A percentile compares a stretch with the other conserved stretches of the same genome.
These are phyloP conservation scores for Effrenium voratum DNA, from an alignment of 73 alveolate genomes.

Conservation along the genomic window DNA sequence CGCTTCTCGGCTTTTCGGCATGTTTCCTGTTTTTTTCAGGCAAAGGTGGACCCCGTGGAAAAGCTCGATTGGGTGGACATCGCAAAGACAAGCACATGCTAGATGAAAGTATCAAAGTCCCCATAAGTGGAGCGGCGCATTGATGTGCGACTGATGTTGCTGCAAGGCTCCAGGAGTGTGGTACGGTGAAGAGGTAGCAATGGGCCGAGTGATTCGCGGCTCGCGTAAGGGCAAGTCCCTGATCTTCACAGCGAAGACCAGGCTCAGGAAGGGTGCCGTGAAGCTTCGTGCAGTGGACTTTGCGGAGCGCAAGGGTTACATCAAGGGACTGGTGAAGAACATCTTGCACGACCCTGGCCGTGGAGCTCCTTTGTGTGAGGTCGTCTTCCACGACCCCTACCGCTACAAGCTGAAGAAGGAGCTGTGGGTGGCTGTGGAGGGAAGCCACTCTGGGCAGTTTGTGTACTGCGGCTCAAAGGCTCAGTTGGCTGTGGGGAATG, in stretches of 20 bases:
- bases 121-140: too few relatives aligned
- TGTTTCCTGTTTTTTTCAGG: too few relatives aligned
- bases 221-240: slow-evolving; percentile 91
- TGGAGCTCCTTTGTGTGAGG: slow-evolving; percentile 99
- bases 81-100: too few relatives aligned
- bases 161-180: slow-evolving; percentile 7
- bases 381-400: slow-evolving; percentile 98
- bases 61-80: too few relatives aligned
- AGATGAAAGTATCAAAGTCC: too few relatives aligned
- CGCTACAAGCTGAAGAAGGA: slow-evolving; percentile 97
- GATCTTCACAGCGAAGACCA: slow-evolving; percentile 87
- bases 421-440: slow-evolving; percentile 98
- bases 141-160: too few relatives aligned
- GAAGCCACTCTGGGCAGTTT: slow-evolving; percentile 98
- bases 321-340: slow-evolving; percentile 94
- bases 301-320: slow-evolving; percentile 96
- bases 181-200: slow-evolving; percentile 41
- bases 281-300: slow-evolving; percentile 97
- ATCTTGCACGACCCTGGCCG: slow-evolving; percentile 99
- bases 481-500: slow-evolving; percentile 98
- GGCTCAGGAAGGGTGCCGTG: slow-evolving; percentile 97
- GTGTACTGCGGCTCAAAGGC: slow-evolving; percentile 98
- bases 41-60: too few relatives aligned
- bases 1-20: too few relatives aligned
- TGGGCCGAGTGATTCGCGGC: slow-evolving; percentile 90